Conservation (phyloP, 805 yeast genomes). For the Dipodascopsis tothii region DNA sequence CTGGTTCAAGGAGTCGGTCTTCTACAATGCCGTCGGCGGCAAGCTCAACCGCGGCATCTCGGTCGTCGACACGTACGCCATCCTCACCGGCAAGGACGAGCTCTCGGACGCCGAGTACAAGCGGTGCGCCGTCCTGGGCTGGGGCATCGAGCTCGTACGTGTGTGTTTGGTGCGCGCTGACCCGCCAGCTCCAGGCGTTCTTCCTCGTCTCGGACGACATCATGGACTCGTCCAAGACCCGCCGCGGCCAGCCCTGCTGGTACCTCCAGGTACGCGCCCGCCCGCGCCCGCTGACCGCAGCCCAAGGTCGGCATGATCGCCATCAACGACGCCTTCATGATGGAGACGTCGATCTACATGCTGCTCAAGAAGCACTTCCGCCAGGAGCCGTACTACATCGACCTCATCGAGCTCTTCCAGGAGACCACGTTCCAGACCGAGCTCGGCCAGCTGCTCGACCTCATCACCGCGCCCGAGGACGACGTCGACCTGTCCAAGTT, state of each 20-base stretch:
- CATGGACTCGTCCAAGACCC: slow-evolving; percentile 93
- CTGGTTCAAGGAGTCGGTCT: slow-evolving; percentile 68
- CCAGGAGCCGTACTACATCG: slow-evolving; percentile 73
- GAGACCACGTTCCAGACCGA: slow-evolving; percentile 97
- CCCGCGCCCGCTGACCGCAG: slow-evolving; percentile 21
- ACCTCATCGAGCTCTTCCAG: slow-evolving; percentile 87
- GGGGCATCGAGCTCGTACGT: slow-evolving; percentile 72
- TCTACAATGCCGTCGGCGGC: slow-evolving; percentile 93
- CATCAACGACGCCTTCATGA: slow-evolving; percentile 93
- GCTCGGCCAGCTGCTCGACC: slow-evolving; percentile 89
- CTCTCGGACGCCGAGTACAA: slow-evolving; percentile 63
- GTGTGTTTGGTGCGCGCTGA: neutral
- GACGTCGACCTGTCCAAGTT: slow-evolving; percentile 81
- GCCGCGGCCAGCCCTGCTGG: slow-evolving; percentile 99
- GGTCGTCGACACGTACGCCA: slow-evolving; percentile 84
- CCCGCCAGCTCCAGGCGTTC: slow-evolving; percentile 66
- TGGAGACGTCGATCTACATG: slow-evolving; percentile 88
- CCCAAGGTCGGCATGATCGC: slow-evolving; percentile 82
- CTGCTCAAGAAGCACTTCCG: slow-evolving; percentile 84
- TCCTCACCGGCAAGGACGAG: slow-evolving; percentile 62
- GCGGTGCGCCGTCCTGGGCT: slow-evolving; percentile 82
- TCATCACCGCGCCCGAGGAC: slow-evolving; percentile 96
- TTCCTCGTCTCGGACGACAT: slow-evolving; percentile 97
- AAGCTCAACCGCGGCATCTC: slow-evolving; percentile 93
- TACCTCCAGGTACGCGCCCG: slow-evolving; percentile 40